Evolutionary conservation across 192 early-diverging fungal species (phyloP), one percentile per base, ranked within the genome.

Genomic region (Tieghemiomyces parasiticus): DNA sequence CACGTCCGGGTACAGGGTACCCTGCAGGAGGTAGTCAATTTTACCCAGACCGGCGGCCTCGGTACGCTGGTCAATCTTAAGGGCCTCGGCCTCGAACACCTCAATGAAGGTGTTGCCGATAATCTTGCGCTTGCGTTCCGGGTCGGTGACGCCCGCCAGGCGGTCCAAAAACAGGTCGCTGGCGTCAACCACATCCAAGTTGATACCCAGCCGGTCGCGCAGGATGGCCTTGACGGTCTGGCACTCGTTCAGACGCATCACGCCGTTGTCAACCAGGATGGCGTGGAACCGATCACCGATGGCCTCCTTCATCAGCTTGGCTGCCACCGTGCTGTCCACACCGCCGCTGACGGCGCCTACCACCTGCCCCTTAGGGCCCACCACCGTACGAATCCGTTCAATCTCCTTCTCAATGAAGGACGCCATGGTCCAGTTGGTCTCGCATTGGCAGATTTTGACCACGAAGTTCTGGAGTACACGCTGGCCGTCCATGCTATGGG

Each of bases 21-120:
- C 95, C 77, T 96, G 95, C 59, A 98, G 77, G 63, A 98, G 76
- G 71, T 85, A 98, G 70, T 98, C 89, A 59, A 98, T 87, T 56
- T 88, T 81, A 24, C 85, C 86, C 31, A 71, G 74, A 20, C 86
- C 88, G 59, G 67, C 64, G 63, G 87, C 72, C 65, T 81, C 88
- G 46, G 81, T 80, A 25, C 79, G 67, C 24, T 78, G 74, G 63
- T 98, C 93, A 62, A 98, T 91, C 61, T 80, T 79, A 64, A 79
- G 78, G 67, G 91, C 90, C 71, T 97, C 90, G 30, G 79, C 75
- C 74, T 97, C 94, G 67, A 98, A 98, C 29, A 98, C 91, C 72
- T 98, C 91, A 56, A 98, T 90, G 63, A 98, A 98, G 33, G 95
- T 92, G 83, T 95, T 95, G 51, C 95, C 95, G 58, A 98, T 98